phyloP scores from a whole-genome alignment of 495 filamentous ascomycete genomes.

The Cryomyces minteri region DNA sequence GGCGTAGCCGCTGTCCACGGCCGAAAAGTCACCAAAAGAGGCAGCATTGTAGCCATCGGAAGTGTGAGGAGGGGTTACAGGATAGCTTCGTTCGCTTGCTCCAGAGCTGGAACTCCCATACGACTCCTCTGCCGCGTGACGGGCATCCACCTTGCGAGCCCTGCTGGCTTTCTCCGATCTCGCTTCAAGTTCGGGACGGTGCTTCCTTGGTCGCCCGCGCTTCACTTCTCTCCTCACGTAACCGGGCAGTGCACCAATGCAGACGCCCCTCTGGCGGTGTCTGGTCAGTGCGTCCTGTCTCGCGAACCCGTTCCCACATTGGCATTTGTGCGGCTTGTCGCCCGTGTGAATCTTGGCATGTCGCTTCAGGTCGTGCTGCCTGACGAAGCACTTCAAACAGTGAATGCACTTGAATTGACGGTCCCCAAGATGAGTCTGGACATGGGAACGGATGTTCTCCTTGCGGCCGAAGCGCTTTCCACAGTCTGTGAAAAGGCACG shows the following conservation, averaged over 20 bases:
- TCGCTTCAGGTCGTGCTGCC: conserved; percentile 90
- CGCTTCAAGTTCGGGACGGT: conserved; percentile 18
- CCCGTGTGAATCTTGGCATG: conserved; percentile 93
- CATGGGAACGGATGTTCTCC: conserved; percentile 95
- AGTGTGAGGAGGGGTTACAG: no score
- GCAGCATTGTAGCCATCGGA: no score
- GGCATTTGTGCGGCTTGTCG: conserved; percentile 79
- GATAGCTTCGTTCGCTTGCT: no score
- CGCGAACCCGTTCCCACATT: conserved; percentile 80
- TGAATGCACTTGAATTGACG: conserved; percentile 78
- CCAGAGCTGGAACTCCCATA: no score
- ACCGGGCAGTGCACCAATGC: conserved; percentile 58
- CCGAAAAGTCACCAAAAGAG: no score
- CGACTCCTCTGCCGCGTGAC: no score
- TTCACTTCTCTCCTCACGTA: conserved; percentile 16
- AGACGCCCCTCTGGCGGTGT: conserved; percentile 88
- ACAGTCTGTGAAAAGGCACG: conserved; percentile 67
- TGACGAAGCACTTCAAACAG: conserved; percentile 86
- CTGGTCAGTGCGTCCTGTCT: conserved; percentile 87
- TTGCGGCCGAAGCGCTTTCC: conserved; percentile 74
- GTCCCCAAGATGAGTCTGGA: conserved; percentile 93
- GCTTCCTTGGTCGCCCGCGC: conserved; percentile 23
- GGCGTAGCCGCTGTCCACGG: no score
- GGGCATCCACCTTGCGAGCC: conserved; percentile 2
- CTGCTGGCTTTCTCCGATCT: conserved; percentile 15